phyloP scores from a whole-genome alignment of 352 stramenopile species.

The Pythium vanterpoolii region DNA sequence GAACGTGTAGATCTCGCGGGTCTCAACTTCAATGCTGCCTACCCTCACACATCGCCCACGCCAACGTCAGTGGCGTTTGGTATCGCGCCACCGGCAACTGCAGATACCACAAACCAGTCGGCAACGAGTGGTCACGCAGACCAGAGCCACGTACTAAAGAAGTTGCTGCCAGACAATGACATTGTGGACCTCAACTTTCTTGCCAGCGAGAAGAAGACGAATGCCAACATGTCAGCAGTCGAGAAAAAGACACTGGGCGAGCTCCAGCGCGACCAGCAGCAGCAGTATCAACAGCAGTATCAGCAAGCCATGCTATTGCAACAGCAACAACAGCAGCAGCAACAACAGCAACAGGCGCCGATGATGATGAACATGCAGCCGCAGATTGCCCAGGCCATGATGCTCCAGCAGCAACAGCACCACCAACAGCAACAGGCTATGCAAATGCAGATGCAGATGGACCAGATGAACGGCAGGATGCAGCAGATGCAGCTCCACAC shows the following conservation, averaged over 20 bases:
- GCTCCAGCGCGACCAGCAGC: constrained; percentile 28
- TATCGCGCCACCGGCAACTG: constrained; percentile 2
- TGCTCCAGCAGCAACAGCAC: constrained; percentile 31
- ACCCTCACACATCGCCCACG: constrained; percentile 7
- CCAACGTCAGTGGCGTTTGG: constrained; percentile 13
- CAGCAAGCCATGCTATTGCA: constrained; percentile 23
- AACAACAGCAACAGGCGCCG: constrained; percentile 36
- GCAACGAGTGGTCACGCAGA: background rate
- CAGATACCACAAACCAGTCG: too few relatives aligned
- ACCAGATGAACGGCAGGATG: constrained; percentile 31
- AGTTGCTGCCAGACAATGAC: constrained; percentile 60
- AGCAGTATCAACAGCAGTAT: constrained; percentile 22
- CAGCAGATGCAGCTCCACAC: constrained; percentile 42
- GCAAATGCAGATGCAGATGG: constrained; percentile 34
- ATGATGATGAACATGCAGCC: constrained; percentile 28
- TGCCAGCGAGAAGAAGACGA: constrained; percentile 61
- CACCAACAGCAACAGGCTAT: constrained; percentile 33
- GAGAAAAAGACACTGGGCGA: constrained; percentile 59
- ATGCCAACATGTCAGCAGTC: constrained; percentile 22
- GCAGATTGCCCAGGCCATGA: constrained; percentile 14
- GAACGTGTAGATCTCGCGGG: constrained; percentile 55
- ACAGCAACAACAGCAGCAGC: constrained; percentile 25
- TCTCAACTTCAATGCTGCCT: constrained; percentile 36
- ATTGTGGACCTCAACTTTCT: constrained; percentile 59
- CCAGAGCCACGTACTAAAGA: constrained; percentile 35